A percentile compares a stretch with the other conserved stretches of the same genome.
phyloP scores from a whole-genome alignment of 768 basidiomycete species.

The Sarcodon aspratus region DNA sequence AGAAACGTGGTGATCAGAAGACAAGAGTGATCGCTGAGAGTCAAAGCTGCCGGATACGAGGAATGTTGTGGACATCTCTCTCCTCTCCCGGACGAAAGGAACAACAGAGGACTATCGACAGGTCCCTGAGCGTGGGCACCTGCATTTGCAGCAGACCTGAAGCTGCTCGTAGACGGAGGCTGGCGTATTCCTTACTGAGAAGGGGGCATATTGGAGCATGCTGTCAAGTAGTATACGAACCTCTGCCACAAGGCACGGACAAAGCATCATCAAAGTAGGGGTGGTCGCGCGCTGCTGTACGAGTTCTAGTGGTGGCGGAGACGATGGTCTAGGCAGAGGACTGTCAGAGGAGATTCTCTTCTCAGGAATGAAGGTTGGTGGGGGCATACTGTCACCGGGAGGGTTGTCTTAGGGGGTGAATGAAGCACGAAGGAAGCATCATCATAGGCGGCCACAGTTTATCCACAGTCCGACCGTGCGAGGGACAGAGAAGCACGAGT shows the following conservation, averaged over 20 bases:
- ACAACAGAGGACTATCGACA: conserved; percentile 28
- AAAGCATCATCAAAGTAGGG: conserved; percentile 64
- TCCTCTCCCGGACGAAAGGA: conserved; percentile 34
- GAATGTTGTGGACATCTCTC: conserved; percentile 59
- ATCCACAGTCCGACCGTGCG: too few relatives aligned
- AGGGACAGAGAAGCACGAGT: too few relatives aligned
- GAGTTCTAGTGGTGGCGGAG: conserved; percentile 87
- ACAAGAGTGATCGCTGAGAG: conserved; percentile 77
- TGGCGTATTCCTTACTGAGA: conserved; percentile 54
- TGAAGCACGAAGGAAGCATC: conserved; percentile 68
- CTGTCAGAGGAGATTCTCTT: too few relatives aligned
- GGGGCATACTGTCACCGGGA: conserved; percentile 59
- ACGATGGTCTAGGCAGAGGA: conserved; percentile 81
- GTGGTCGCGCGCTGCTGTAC: conserved; percentile 89
- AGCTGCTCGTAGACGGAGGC: conserved; percentile 71
- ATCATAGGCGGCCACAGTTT: conserved; percentile 81
- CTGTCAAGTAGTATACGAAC: conserved; percentile 43
- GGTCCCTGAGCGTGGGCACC: conserved; percentile 40
- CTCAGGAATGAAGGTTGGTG: conserved; percentile 72
- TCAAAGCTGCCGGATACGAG: too few relatives aligned
- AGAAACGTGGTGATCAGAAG: conserved; percentile 59
- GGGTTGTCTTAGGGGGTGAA: conserved; percentile 65
- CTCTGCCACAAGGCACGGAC: conserved; percentile 38
- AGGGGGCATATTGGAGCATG: conserved; percentile 73
- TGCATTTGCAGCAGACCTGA: conserved; percentile 62